A percentile compares a stretch with the other conserved stretches of the same genome.
These are phyloP conservation scores for Yamadazyma philogaea DNA, from an alignment of 805 yeast genomes.

Conservation along the genomic window DNA sequence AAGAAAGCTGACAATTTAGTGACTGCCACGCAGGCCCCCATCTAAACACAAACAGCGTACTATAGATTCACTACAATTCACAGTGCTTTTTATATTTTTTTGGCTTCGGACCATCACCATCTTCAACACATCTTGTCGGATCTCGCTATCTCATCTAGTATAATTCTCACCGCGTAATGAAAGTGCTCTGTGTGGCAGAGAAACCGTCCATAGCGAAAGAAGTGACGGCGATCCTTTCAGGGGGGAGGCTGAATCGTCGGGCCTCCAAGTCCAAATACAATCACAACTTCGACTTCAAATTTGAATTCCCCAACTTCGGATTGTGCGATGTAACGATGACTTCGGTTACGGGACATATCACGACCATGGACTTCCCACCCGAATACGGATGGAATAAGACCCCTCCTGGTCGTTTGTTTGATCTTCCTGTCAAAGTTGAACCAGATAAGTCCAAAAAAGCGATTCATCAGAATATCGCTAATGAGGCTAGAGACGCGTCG, in stretches of 20 bases:
- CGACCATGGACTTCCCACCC: constrained; percentile 60
- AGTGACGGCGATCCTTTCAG: constrained; percentile 71
- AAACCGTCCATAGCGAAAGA: constrained; percentile 92
- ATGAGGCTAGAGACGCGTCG: constrained; percentile 59
- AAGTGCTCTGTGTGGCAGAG: constrained; percentile 91
- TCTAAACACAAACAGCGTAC: no score
- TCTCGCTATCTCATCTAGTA: background rate
- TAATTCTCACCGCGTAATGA: constrained; percentile 43
- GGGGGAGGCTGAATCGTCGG: constrained; percentile 55
- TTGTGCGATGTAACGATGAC: constrained; percentile 84
- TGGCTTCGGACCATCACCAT: background rate
- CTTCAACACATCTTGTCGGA: background rate
- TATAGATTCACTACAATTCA: no score
- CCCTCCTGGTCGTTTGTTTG: constrained; percentile 62
- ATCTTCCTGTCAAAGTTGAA: constrained; percentile 57
- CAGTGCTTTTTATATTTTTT: no score
- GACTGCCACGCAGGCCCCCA: no score
- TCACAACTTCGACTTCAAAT: constrained; percentile 75
- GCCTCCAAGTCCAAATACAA: constrained; percentile 57
- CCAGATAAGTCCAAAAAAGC: constrained; percentile 19
- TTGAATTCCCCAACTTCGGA: constrained; percentile 60
- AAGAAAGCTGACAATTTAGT: no score
- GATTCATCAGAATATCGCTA: constrained; percentile 50
- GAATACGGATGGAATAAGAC: constrained; percentile 65
- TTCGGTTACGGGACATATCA: constrained; percentile 84